Percentiles rank a stretch among this genome's conserved stretches.
Conservation (phyloP, 768 basidiomycete species). For the Serendipita indica region DNA sequence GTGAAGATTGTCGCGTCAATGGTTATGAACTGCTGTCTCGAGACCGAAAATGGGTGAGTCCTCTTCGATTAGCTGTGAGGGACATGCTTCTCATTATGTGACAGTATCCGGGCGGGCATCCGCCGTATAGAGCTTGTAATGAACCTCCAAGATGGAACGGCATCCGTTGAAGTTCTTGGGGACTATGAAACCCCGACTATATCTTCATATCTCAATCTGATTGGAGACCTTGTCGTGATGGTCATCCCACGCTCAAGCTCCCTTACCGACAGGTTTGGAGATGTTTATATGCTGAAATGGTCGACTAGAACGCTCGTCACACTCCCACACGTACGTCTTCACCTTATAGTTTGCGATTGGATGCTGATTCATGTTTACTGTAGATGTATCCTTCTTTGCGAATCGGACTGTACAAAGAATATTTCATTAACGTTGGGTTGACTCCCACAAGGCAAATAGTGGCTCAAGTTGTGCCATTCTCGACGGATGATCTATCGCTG, state of each 20-base stretch:
- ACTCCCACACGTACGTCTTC: background rate
- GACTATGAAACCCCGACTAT: background rate
- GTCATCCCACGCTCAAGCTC: background rate
- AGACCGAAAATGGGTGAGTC: background rate
- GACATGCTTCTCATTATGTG: too few relatives aligned
- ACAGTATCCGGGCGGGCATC: too few relatives aligned
- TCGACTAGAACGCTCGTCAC: background rate
- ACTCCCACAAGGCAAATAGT: background rate
- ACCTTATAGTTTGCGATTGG: background rate
- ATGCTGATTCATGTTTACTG: too few relatives aligned
- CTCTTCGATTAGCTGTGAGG: too few relatives aligned
- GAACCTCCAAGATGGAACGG: too few relatives aligned
- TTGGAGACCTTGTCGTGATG: background rate
- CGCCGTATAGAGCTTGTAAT: too few relatives aligned
- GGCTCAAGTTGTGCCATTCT: background rate
- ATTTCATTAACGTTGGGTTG: background rate
- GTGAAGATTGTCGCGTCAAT: background rate
- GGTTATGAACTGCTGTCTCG: background rate
- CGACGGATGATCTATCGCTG: too few relatives aligned
- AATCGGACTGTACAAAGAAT: conserved; percentile 2
- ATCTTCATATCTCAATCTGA: background rate
- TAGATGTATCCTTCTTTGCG: background rate
- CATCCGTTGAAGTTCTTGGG: background rate
- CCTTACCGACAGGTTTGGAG: background rate
- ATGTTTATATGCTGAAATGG: background rate